Evolutionary conservation across 805 yeast species (phyloP).

Genomic region (Candida maltosa): DNA sequence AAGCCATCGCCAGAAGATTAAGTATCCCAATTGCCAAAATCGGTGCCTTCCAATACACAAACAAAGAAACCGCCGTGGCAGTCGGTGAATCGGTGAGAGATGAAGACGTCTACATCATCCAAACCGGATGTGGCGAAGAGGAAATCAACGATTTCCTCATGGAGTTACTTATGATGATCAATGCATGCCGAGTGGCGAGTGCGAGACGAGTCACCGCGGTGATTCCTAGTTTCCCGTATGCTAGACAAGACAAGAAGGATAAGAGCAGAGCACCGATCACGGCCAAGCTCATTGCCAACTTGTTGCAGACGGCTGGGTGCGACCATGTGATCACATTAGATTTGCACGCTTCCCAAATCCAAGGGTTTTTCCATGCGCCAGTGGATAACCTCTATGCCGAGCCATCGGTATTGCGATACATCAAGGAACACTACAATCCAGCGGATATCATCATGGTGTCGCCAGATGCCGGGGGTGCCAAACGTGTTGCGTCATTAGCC

Average conservation of each 20-base stretch:
- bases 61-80: conserved; percentile 81
- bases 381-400: conserved; percentile 96
- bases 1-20: conserved; percentile 61
- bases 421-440: conserved; percentile 56
- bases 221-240: conserved; percentile 93
- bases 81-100: conserved; percentile 81
- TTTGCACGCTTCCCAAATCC: conserved; percentile 95
- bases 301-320: conserved; percentile 92
- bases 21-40: conserved; percentile 70
- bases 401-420: conserved; percentile 82
- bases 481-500: conserved; percentile 91
- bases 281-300: conserved; percentile 88
- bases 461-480: conserved; percentile 99
- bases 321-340: conserved; percentile 96
- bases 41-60: conserved; percentile 80
- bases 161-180: conserved; percentile 85
- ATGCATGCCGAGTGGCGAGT: conserved; percentile 94
- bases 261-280: conserved; percentile 95
- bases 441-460: conserved; percentile 77
- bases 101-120: conserved; percentile 78
- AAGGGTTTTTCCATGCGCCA: conserved; percentile 93
- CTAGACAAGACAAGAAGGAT: conserved; percentile 96
- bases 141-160: conserved; percentile 57
- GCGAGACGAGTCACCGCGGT: conserved; percentile 93
- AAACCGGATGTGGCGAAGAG: conserved; percentile 74